Conservation (phyloP, 1,284 basidiomycete species). For the Marasmius tenuissimus region DNA sequence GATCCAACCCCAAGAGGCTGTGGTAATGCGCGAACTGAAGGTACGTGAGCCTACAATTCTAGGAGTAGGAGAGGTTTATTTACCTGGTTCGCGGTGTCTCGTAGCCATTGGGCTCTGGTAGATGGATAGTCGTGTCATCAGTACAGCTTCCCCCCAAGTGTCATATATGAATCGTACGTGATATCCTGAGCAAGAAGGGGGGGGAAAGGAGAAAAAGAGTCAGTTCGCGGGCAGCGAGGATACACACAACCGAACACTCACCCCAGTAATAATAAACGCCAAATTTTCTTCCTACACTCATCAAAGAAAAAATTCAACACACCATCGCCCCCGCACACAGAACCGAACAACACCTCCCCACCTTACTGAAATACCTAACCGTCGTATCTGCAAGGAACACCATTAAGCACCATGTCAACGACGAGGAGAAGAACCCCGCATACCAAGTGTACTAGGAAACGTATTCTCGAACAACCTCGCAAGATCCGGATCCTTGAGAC, state of each 20-base stretch:
- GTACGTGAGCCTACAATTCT: not conserved
- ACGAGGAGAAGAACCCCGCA: conserved; percentile 9
- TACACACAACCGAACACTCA: conserved; percentile 30
- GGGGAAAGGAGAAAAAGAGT: too few species aligned
- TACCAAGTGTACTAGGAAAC: conserved; percentile 75
- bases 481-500: conserved; percentile 71
- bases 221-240: too few species aligned
- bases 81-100: conserved; percentile 77
- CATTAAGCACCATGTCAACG: not conserved
- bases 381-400: conserved; percentile 64
- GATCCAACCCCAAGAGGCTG: conserved; percentile 53
- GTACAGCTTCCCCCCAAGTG: not conserved
- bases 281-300: conserved; percentile 53
- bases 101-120: conserved; percentile 73
- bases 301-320: conserved; percentile 3
- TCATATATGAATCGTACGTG: conserved; percentile 42
- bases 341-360: conserved; percentile 17
- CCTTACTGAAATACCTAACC: conserved; percentile 67
- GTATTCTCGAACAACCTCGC: conserved; percentile 77
- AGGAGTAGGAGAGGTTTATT: not conserved
- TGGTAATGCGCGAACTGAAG: conserved; percentile 68
- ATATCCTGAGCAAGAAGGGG: not conserved
- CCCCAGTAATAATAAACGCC: conserved; percentile 76
- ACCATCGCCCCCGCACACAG: not conserved
- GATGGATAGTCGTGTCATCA: conserved; percentile 11